These are phyloP conservation scores for Pythium biforme DNA, from an alignment of 352 stramenopile genomes.

Conservation along the genomic window DNA sequence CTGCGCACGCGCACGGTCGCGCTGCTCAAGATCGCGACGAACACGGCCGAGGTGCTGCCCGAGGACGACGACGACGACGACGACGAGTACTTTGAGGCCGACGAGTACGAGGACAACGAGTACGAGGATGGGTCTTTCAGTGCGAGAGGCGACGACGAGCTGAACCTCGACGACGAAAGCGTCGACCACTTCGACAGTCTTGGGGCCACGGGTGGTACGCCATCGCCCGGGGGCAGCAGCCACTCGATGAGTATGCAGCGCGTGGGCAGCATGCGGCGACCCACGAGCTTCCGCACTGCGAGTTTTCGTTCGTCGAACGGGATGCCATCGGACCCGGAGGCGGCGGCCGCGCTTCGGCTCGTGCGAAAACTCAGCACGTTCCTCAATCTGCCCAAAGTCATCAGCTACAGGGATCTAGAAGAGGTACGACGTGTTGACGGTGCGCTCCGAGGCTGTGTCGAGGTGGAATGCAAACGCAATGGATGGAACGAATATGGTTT, in stretches of 20 bases:
- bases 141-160: constrained; percentile 9
- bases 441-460: no score
- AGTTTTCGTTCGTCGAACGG: constrained; percentile 31
- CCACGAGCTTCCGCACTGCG: constrained; percentile 23
- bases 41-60: constrained; percentile 56
- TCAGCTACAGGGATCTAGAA: constrained; percentile 73
- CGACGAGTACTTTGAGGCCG: constrained; percentile 28
- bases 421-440: constrained; percentile 39
- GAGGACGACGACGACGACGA: constrained; percentile 47
- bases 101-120: constrained; percentile 18
- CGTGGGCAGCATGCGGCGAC: constrained; percentile 5
- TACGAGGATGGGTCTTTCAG: constrained; percentile 5
- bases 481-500: not conserved
- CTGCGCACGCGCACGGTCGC: constrained; percentile 61
- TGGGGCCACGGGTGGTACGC: not conserved
- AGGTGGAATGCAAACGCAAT: not conserved
- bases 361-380: constrained; percentile 66
- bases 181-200: constrained; percentile 12
- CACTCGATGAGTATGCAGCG: constrained; percentile 16
- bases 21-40: constrained; percentile 72
- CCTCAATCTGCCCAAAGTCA: constrained; percentile 62
- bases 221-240: constrained; percentile 2
- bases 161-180: constrained; percentile 20
- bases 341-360: constrained; percentile 44
- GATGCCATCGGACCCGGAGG: constrained; percentile 25